Conservation (phyloP, 805 yeast genomes). For the Nakazawaea peltata region DNA sequence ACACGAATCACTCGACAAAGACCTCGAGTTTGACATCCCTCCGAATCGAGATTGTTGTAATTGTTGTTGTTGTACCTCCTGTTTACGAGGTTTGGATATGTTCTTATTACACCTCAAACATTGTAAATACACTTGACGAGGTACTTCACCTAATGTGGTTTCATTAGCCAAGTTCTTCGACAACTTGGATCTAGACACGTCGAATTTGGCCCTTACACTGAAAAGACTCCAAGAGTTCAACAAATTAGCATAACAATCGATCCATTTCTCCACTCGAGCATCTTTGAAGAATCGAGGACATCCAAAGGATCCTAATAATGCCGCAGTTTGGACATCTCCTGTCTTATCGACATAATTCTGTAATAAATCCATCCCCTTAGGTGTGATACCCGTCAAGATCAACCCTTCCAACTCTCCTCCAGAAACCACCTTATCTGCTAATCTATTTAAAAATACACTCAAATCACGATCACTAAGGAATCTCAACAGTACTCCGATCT, state of each 20-base stretch:
- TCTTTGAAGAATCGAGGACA: conserved; percentile 79
- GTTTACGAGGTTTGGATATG: conserved; percentile 31
- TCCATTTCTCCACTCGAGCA: conserved; percentile 70
- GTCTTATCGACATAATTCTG: conserved; percentile 86
- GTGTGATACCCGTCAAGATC: conserved; percentile 86
- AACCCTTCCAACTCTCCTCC: conserved; percentile 89
- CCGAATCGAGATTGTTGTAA: conserved; percentile 15
- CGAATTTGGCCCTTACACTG: conserved; percentile 74
- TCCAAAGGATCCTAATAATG: conserved; percentile 71
- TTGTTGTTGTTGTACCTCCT: conserved; percentile 18
- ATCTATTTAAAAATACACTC: conserved; percentile 57
- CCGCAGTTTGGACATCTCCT: conserved; percentile 87
- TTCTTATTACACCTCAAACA: conserved; percentile 79
- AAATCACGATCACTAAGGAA: conserved; percentile 77
- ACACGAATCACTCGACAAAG: conserved; percentile 32
- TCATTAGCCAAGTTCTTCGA: conserved; percentile 45
- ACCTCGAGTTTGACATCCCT: conserved; percentile 9
- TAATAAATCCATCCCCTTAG: conserved; percentile 68
- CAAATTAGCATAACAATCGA: conserved; percentile 55
- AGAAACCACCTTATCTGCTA: conserved; percentile 62
- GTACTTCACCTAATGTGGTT: conserved; percentile 39
- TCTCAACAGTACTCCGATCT: conserved; percentile 85
- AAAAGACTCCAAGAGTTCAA: conserved; percentile 79
- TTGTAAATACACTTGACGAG: conserved; percentile 73
- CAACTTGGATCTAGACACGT: conserved; percentile 64